Conservation (phyloP, 2,329 filamentous ascomycete species). For the Epichloe baconii region DNA sequence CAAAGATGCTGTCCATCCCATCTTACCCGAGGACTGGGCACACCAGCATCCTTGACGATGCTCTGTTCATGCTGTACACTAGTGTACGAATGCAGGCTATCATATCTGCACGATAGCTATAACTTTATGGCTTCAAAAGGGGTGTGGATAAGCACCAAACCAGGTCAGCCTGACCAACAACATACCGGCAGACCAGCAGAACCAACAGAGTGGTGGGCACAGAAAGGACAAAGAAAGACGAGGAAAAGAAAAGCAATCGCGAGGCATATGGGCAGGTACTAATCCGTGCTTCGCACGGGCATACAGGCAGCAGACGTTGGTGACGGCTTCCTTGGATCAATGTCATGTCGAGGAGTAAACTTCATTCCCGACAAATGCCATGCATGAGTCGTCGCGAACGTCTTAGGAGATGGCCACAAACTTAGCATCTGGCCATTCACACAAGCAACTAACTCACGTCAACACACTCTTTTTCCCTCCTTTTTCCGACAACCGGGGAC, state of each 20-base stretch:
- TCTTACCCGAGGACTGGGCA: not conserved
- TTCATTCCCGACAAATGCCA: not conserved
- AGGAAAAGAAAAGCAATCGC: not conserved
- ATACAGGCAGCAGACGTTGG: not conserved
- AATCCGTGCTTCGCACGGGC: too few relatives aligned
- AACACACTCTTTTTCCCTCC: not conserved
- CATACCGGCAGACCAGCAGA: not conserved
- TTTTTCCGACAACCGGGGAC: not conserved
- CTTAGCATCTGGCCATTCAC: not conserved
- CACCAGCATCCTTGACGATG: not conserved
- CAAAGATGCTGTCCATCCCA: not conserved
- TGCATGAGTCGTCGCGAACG: not conserved
- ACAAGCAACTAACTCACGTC: not conserved
- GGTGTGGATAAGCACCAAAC: not conserved
- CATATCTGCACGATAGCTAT: not conserved
- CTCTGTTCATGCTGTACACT: not conserved
- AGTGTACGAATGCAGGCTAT: not conserved
- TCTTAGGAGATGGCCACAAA: not conserved
- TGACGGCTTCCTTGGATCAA: not conserved
- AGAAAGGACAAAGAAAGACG: not conserved
- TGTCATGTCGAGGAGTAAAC: not conserved
- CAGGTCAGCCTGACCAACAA: not conserved
- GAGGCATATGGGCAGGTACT: too few relatives aligned
- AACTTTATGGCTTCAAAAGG: not conserved
- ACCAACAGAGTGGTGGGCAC: not conserved